These are phyloP conservation scores for Aphanomyces euteiches DNA, from an alignment of 352 stramenopile genomes.

Conservation along the genomic window DNA sequence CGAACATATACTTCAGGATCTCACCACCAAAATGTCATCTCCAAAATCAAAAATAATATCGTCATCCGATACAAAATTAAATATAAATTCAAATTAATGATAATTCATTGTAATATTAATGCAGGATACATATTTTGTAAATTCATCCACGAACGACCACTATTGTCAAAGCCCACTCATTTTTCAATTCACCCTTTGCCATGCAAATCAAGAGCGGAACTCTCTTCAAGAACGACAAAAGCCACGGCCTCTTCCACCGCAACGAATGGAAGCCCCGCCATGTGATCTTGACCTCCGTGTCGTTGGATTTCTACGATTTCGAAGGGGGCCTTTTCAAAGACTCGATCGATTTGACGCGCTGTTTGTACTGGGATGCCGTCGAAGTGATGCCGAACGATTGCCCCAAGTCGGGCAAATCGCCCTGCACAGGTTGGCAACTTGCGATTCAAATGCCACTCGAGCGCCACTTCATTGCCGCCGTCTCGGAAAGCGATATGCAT, in stretches of 20 bases:
- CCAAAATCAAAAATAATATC: too few relatives aligned
- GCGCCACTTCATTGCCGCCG: slow-evolving; percentile 58
- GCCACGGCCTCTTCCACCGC: slow-evolving; percentile 47
- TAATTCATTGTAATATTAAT: too few relatives aligned
- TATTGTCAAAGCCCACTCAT: background rate
- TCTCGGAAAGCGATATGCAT: slow-evolving; percentile 82
- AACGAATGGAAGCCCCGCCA: slow-evolving; percentile 79
- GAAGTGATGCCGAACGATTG: slow-evolving; percentile 76
- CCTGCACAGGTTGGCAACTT: slow-evolving; percentile 71
- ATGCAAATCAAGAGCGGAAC: slow-evolving; percentile 40
- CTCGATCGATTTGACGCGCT: slow-evolving; percentile 61
- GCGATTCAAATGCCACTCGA: slow-evolving; percentile 60
- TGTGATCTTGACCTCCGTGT: slow-evolving; percentile 57
- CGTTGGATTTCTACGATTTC: slow-evolving; percentile 72
- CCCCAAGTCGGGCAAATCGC: slow-evolving; percentile 68
- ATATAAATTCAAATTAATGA: too few relatives aligned
- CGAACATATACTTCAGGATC: too few relatives aligned
- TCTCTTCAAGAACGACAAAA: slow-evolving; percentile 66
- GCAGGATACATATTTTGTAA: too few relatives aligned
- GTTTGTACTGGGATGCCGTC: slow-evolving; percentile 52
- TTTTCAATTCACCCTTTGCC: background rate
- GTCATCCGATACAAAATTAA: too few relatives aligned
- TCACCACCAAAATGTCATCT: too few relatives aligned
- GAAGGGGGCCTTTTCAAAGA: slow-evolving; percentile 70
- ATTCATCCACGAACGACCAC: too few relatives aligned